Evolutionary conservation across 805 yeast species (phyloP).

Genomic region (Myxozyma neglecta): DNA sequence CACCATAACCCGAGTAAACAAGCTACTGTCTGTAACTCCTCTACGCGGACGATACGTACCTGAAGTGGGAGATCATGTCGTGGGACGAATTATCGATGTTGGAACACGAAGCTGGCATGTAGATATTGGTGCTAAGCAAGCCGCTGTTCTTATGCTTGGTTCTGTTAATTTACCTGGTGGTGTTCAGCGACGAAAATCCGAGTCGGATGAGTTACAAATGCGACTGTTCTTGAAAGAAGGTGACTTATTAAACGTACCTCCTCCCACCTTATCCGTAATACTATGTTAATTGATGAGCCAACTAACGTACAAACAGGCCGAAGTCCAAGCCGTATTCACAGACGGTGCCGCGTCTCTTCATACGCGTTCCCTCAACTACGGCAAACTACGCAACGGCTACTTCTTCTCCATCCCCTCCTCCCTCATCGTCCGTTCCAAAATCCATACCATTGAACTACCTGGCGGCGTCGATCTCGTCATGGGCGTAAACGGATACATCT

Average conservation of each 20-base stretch:
- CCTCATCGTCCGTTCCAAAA: conserved; percentile 77
- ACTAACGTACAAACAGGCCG: conserved; percentile 48
- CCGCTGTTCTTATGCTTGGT: conserved; percentile 89
- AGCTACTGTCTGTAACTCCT: conserved; percentile 81
- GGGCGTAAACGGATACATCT: conserved; percentile 92
- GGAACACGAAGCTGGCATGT: conserved; percentile 95
- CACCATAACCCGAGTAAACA: conserved; percentile 77
- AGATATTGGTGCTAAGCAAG: conserved; percentile 92
- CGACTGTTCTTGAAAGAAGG: conserved; percentile 92
- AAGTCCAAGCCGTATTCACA: conserved; percentile 82
- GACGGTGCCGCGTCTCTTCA: conserved; percentile 94
- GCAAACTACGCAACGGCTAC: conserved; percentile 89
- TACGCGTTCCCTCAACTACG: conserved; percentile 92
- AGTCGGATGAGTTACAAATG: conserved; percentile 96
- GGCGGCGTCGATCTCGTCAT: conserved; percentile 89
- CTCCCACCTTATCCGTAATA: not conserved
- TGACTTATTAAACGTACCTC: conserved; percentile 71
- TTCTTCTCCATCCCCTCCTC: conserved; percentile 80
- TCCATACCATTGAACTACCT: conserved; percentile 85
- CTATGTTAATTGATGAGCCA: not conserved
- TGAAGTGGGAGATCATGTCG: conserved; percentile 93
- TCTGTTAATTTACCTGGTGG: conserved; percentile 98
- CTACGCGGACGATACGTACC: conserved; percentile 77
- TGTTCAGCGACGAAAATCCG: conserved; percentile 86
- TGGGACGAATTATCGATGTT: conserved; percentile 92